Base-by-base conservation (phyloP, 345 rosid species). In the Gossypium ekmanianum region DNA sequence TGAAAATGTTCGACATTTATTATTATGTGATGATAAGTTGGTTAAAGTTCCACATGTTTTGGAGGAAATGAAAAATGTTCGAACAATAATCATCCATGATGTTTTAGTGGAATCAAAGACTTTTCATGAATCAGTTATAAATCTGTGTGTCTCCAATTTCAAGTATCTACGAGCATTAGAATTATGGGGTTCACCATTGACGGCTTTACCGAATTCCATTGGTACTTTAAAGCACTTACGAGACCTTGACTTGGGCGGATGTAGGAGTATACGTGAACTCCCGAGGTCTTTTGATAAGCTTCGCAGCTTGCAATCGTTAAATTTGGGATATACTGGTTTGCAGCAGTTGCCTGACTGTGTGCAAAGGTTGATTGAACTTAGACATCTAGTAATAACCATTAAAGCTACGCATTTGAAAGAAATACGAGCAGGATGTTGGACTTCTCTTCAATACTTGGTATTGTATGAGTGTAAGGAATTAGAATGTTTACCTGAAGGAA, bases 401-500 rank as follows among this genome's bases (percentile, higher is more conserved):
- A 0, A 29, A 29, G 34, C 5, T 29, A 0, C 0, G 34, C 34
- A 3, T 29, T 29, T 29, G 34, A 29, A 29, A 3, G 34, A 29
- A 29, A 29, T 29, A 29, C 34, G 1, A 29, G 5, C 4, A 29
- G 34, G 34, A 29, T 29, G 34, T 29, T 29, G 34, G 34, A 0
- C 34, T 29, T 29, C 34, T 29, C 5, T 29, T 29, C 34, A 29
- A 3, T 29, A 3, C 34, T 29, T 29, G 34, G 0, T 0, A 29
- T 29, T 29, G 51, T 0, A 2, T 12, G 0, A 0, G 0, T 48
- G 51, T 11, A 0, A 0, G 0, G 1, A 11, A 9, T 48, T 48
- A 48, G 4, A 12, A 48, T 48, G 51, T 48, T 48, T 11, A 10
- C 51, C 51, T 48, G 14, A 11, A 48, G 54, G 16, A 50, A 12